phyloP scores from a whole-genome alignment of 2,329 filamentous ascomycete genomes.

The Alternaria sp. region DNA sequence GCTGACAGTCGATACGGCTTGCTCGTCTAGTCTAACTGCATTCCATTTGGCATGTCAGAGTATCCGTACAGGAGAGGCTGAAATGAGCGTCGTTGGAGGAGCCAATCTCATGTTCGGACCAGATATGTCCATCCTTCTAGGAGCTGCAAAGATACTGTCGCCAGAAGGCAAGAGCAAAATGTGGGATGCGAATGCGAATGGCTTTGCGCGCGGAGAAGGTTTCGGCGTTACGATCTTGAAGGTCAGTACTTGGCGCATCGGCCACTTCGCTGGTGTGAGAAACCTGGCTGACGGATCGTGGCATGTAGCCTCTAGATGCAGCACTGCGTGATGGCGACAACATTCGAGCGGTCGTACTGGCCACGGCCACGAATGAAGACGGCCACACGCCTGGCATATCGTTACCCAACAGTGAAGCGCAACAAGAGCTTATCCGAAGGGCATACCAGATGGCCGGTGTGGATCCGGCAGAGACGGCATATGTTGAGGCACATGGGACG shows the following conservation, averaged over 20 bases:
- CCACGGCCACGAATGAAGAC: constrained; percentile 57
- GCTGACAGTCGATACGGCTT: constrained; percentile 35
- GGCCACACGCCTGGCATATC: constrained; percentile 66
- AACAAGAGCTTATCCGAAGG: constrained; percentile 40
- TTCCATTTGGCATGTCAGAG: constrained; percentile 35
- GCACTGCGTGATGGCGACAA: constrained; percentile 41
- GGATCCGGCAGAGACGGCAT: constrained; percentile 37
- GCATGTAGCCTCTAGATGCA: constrained; percentile 22
- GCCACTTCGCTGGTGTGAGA: background rate
- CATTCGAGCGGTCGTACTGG: constrained; percentile 40
- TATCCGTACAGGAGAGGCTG: constrained; percentile 33
- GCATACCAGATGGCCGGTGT: constrained; percentile 36
- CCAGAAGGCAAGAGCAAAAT: constrained; percentile 37
- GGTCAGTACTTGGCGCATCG: background rate
- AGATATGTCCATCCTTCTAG: constrained; percentile 19
- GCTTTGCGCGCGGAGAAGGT: constrained; percentile 45
- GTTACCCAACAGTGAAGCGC: constrained; percentile 64
- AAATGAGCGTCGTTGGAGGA: constrained; percentile 50
- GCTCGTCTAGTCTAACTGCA: constrained; percentile 27
- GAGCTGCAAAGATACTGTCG: constrained; percentile 16
- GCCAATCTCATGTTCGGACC: constrained; percentile 47
- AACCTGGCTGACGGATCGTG: background rate
- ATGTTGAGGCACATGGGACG: constrained; percentile 56
- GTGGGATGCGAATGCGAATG: constrained; percentile 41
- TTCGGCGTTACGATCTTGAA: constrained; percentile 41